Conservation (phyloP, 345 rosid genomes). For the Populus deltoides region DNA sequence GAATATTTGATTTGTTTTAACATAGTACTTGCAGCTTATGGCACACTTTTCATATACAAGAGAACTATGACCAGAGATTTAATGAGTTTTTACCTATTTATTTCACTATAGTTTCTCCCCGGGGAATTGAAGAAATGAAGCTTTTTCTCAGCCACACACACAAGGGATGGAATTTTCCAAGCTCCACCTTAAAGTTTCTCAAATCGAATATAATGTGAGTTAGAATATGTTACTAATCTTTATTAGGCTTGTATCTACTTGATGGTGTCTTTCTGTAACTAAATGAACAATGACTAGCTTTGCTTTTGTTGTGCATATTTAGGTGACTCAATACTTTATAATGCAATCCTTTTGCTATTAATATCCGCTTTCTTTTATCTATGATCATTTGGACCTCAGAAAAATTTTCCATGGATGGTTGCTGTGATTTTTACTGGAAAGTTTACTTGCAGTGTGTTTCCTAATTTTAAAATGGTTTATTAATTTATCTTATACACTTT, state of each 20-base stretch:
- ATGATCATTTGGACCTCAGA: neutral
- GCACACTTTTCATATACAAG: neutral
- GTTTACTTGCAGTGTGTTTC: neutral
- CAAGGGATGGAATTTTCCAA: constrained; percentile 10
- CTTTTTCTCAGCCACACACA: constrained; percentile 1
- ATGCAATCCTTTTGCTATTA: neutral
- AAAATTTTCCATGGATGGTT: neutral
- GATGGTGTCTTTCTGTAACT: neutral
- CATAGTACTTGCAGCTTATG: constrained; percentile 4
- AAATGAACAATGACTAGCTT: neutral
- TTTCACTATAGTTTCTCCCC: neutral
- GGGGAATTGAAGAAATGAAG: neutral
- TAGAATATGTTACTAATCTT: neutral
- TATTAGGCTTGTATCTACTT: neutral
- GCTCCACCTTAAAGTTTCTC: constrained; percentile 6
- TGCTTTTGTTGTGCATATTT: neutral
- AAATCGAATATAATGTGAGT: neutral
- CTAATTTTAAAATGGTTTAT: neutral
- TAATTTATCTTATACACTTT: neutral
- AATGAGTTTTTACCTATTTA: neutral
- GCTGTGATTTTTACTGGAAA: neutral
- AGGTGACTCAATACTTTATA: neutral
- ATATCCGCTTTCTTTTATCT: neutral
- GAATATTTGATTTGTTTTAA: neutral
- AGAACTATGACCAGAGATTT: neutral